Evolutionary conservation across 768 basidiomycete genomes (phyloP).

Genomic region (Boletus tomentosulus): DNA sequence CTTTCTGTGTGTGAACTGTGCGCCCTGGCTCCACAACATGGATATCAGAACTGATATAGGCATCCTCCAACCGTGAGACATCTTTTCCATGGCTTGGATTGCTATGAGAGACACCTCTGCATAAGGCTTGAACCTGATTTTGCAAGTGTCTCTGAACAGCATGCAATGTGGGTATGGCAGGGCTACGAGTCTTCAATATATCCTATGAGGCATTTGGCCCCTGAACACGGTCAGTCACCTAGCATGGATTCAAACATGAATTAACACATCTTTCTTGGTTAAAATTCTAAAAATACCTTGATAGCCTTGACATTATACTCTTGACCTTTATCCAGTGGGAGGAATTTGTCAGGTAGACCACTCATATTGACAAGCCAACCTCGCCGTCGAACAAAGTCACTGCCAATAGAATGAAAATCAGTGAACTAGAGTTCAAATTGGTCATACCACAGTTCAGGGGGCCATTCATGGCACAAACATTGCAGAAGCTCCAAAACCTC

Average conservation of each 20-base stretch:
- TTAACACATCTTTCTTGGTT: too few species aligned
- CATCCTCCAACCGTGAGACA: not conserved
- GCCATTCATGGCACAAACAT: not conserved
- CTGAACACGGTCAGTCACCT: slow-evolving; percentile 19
- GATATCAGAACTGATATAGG: not conserved
- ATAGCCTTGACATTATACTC: slow-evolving; percentile 37
- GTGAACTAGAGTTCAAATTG: too few species aligned
- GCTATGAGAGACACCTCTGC: slow-evolving; percentile 5
- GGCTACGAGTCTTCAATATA: slow-evolving; percentile 31
- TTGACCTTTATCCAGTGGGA: slow-evolving; percentile 31
- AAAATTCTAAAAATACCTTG: slow-evolving; percentile 12
- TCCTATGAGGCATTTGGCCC: slow-evolving; percentile 33
- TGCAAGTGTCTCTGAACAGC: slow-evolving; percentile 25
- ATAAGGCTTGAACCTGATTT: slow-evolving; percentile 21
- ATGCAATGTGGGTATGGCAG: slow-evolving; percentile 29
- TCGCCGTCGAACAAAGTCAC: not conserved
- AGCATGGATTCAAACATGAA: too few species aligned
- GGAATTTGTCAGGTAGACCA: slow-evolving; percentile 21
- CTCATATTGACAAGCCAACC: slow-evolving; percentile 32
- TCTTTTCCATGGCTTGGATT: not conserved
- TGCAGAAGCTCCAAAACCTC: slow-evolving; percentile 2
- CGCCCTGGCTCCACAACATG: not conserved
- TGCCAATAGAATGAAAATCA: too few species aligned
- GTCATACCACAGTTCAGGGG: not conserved
- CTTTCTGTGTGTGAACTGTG: not conserved